Base-by-base conservation (phyloP, 306 rosid genomes). In the Parietaria judaica region DNA sequence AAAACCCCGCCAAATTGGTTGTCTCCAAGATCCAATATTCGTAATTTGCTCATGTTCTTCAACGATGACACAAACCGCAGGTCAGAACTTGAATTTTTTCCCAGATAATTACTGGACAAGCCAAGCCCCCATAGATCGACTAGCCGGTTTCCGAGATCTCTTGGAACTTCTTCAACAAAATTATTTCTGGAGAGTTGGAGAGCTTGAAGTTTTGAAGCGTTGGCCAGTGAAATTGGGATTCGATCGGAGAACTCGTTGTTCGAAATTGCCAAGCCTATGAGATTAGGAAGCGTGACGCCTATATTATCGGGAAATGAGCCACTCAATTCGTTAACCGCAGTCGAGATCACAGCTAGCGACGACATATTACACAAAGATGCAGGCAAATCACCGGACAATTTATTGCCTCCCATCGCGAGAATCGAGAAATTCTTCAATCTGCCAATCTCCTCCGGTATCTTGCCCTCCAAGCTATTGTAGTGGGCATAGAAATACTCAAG, bases 391-490 rank as follows among this genome's bases (percentile, higher is more conserved):
- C 71, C 71, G 6, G 44, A 14, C 14, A 67, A 51, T 12, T 67
- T 37, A 11, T 50, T 37, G 4, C 0, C 1, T 6, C 2, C 0
- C 0, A 36, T 41, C 1, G 6, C 12, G 9, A 80, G 14, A 0
- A 31, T 3, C 12, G 6, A 2, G 6, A 70, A 31, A 36, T 51
- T 72, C 16, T 60, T 38, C 66, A 69, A 59, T 1, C 0, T 35
- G 7, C 79, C 72, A 11, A 81, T 36, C 15, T 72, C 69, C 34
- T 60, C 46, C 8, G 79, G 86, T 58, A 81, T 52, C 13, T 37
- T 59, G 5, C 81, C 83, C 12, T 59, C 62, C 6, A 75, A 72
- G 13, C 41, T 58, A n/a, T 58, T 58, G 63, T 58, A 58, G 3
- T 46, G 4, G 8, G 0, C 17, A 76, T 41, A 36, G 0, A 0